phyloP scores from a whole-genome alignment of 1,284 basidiomycete species.

The Coniferiporia weirii region DNA sequence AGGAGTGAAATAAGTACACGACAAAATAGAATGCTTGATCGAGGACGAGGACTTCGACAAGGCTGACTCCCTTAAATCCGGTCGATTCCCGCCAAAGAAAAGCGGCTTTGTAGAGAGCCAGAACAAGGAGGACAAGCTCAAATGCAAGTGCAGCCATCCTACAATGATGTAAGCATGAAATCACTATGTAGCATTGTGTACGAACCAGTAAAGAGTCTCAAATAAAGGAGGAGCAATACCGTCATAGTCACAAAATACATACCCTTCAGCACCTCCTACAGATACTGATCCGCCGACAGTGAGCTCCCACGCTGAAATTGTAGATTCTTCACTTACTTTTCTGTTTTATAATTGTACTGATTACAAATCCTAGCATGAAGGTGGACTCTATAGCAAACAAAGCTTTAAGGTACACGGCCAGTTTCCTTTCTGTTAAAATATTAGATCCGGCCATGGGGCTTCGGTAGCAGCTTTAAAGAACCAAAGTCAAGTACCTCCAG shows the following conservation, averaged over 20 bases:
- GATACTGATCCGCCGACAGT: too few relatives aligned
- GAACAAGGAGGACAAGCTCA: background rate
- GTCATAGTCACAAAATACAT: too few relatives aligned
- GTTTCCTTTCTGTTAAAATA: background rate
- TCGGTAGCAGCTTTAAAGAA: background rate
- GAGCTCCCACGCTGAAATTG: background rate
- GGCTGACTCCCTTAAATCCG: too few relatives aligned
- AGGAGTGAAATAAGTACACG: too few relatives aligned
- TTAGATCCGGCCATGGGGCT: background rate
- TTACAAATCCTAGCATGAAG: background rate
- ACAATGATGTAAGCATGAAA: background rate
- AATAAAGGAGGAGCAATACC: too few relatives aligned
- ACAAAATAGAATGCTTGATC: too few relatives aligned
- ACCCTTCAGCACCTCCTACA: background rate
- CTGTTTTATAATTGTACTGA: background rate
- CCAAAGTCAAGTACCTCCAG: too few relatives aligned
- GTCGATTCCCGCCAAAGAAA: too few relatives aligned
- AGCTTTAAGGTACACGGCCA: too few relatives aligned
- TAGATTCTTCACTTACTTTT: background rate
- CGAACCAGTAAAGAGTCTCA: background rate
- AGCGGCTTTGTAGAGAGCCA: too few relatives aligned
- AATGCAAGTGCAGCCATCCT: constrained; percentile 3
- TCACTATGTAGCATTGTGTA: background rate
- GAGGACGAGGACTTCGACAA: too few relatives aligned
- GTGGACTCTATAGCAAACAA: background rate